Evolutionary conservation across 306 rosid species (phyloP).

Genomic region (Luffa acutangula): DNA sequence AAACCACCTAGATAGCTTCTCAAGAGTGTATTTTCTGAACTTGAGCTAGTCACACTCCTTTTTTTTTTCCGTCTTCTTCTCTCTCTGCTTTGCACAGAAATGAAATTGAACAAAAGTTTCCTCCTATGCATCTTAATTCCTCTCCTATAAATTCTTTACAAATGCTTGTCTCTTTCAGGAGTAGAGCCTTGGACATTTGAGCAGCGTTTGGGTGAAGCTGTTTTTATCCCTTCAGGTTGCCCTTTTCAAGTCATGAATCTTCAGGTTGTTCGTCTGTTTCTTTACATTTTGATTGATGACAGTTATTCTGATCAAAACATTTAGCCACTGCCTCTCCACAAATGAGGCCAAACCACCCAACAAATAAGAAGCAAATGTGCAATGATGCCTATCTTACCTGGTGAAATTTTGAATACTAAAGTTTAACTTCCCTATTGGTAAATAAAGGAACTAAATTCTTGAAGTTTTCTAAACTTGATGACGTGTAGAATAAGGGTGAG

Average conservation of each 20-base stretch:
- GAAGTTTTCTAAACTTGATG: background rate
- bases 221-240: conserved; percentile 94
- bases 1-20: background rate
- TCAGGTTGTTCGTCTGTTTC: conserved; percentile 40
- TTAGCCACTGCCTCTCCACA: background rate
- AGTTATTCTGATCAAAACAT: background rate
- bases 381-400: background rate
- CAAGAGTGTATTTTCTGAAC: background rate
- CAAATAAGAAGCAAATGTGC: background rate
- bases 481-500: background rate
- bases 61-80: background rate
- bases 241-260: conserved; percentile 88
- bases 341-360: background rate
- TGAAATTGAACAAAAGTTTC: background rate
- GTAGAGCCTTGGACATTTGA: conserved; percentile 96
- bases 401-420: background rate
- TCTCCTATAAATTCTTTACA: background rate
- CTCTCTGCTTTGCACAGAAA: background rate
- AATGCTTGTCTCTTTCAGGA: conserved; percentile 39
- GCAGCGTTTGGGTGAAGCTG: conserved; percentile 77
- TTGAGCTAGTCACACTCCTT: background rate
- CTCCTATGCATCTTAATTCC: background rate
- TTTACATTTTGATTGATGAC: background rate
- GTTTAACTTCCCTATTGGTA: background rate
- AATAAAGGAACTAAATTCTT: background rate